Conservation (phyloP, 352 stramenopile genomes). For the Globisporangium abappressorium region DNA sequence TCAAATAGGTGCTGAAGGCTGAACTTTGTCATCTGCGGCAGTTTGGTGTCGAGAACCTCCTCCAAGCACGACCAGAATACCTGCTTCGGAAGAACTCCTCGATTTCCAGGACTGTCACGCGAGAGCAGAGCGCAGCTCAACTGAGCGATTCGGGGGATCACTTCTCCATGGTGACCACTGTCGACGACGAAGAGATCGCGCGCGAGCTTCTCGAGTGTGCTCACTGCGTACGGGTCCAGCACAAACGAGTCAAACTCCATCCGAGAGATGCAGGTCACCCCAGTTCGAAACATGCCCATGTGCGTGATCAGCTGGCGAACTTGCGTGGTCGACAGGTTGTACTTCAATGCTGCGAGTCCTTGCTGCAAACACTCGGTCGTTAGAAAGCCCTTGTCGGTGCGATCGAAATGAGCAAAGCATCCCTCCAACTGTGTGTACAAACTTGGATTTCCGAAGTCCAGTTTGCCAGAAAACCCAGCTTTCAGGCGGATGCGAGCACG, state of each 20-base stretch:
- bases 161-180: constrained; percentile 10
- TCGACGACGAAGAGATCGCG: constrained; percentile 29
- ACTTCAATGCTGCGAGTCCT: constrained; percentile 47
- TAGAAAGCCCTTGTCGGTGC: constrained; percentile 47
- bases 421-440: constrained; percentile 39
- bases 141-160: constrained; percentile 41
- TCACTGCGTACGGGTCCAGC: constrained; percentile 44
- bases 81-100: constrained; percentile 28
- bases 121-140: constrained; percentile 49
- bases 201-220: constrained; percentile 34
- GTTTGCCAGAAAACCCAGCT: constrained; percentile 27
- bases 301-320: constrained; percentile 30
- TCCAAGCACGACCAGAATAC: constrained; percentile 35
- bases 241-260: constrained; percentile 83
- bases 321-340: constrained; percentile 34
- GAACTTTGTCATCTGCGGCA: constrained; percentile 31
- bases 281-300: constrained; percentile 47
- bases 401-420: constrained; percentile 72
- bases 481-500: constrained; percentile 41
- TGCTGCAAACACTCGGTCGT: constrained; percentile 26
- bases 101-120: constrained; percentile 20
- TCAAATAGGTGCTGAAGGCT: constrained; percentile 71
- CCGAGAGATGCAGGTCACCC: constrained; percentile 39
- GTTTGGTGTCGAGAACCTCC: constrained; percentile 22
- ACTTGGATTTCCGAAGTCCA: constrained; percentile 22